phyloP scores from a whole-genome alignment of 495 filamentous ascomycete genomes.

The Bathelium albidoporum region DNA sequence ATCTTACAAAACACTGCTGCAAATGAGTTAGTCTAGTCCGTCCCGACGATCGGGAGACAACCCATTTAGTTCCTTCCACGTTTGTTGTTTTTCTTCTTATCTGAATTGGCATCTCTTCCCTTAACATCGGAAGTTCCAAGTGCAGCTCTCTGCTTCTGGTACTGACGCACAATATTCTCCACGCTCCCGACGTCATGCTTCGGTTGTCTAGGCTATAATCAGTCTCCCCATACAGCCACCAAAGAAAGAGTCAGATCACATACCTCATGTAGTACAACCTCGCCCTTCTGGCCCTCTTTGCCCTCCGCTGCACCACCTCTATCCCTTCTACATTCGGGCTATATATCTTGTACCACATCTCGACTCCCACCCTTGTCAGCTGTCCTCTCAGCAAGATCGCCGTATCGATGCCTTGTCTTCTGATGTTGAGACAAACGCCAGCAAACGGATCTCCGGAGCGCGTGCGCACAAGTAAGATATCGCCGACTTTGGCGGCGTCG shows the following conservation, averaged over 20 bases:
- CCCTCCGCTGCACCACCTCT: conserved; percentile 80
- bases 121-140: conserved; percentile 30
- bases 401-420: conserved; percentile 74
- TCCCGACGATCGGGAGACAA: too few relatives aligned
- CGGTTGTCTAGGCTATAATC: conserved; percentile 37
- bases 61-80: neutral
- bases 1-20: neutral
- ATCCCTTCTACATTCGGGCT: conserved; percentile 78
- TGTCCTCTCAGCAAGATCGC: conserved; percentile 75
- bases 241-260: neutral
- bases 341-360: conserved; percentile 97
- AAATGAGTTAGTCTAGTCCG: neutral
- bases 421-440: conserved; percentile 76
- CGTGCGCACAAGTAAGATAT: conserved; percentile 81
- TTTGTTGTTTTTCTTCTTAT: conserved; percentile 20
- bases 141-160: conserved; percentile 49
- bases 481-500: conserved; percentile 66
- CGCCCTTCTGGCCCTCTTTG: conserved; percentile 78
- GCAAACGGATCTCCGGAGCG: conserved; percentile 80
- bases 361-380: conserved; percentile 73
- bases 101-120: conserved; percentile 21
- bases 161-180: conserved; percentile 59
- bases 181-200: conserved; percentile 62
- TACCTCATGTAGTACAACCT: conserved; percentile 80
- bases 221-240: neutral